Conservation (phyloP, 2,329 filamentous ascomycete species). For the Claviceps pusilla region DNA sequence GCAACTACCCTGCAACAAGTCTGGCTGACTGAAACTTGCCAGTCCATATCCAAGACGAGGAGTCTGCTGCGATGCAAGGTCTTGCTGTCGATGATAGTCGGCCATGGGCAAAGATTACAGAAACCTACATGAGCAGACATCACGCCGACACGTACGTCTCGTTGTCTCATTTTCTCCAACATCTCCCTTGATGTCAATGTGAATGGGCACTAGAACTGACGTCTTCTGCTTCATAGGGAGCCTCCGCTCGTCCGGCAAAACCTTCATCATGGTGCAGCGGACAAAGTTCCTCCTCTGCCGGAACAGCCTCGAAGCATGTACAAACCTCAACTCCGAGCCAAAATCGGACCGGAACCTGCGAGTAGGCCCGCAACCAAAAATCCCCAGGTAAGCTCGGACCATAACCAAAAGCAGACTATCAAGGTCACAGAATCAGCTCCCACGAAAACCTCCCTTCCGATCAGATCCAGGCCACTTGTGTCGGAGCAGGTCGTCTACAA, state of each 20-base stretch:
- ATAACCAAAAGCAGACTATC: neutral
- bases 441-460: neutral
- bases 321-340: neutral
- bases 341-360: neutral
- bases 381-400: neutral
- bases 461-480: neutral
- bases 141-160: conserved; percentile 5
- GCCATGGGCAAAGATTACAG: conserved; percentile 10
- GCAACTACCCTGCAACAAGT: no score
- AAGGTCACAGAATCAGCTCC: neutral
- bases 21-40: neutral
- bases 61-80: conserved; percentile 11
- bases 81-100: conserved; percentile 9
- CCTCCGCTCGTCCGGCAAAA: conserved; percentile 4
- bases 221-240: conserved; percentile 3
- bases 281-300: neutral
- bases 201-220: neutral
- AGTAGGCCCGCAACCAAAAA: neutral
- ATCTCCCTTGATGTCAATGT: neutral
- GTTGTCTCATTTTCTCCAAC: neutral
- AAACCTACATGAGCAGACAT: conserved; percentile 4
- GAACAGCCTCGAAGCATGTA: neutral
- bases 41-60: conserved; percentile 11
- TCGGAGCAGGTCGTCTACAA: conserved; percentile 8
- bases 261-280: neutral